A percentile compares a stretch with the other conserved stretches of the same genome.
Conservation (phyloP, 257 asterid species). For the Fraxinus anomala region DNA sequence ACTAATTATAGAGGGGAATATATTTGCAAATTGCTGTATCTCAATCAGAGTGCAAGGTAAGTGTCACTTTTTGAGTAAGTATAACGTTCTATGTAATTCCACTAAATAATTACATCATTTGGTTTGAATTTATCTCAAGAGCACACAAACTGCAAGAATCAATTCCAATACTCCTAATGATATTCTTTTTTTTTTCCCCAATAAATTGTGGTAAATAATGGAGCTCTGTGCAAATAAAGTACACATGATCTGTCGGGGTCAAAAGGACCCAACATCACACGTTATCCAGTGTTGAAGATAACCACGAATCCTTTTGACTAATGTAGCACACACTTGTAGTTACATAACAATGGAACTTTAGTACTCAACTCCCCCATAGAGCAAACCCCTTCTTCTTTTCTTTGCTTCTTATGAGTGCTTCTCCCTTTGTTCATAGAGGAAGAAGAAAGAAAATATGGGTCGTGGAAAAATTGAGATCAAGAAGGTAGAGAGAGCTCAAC, state of each 20-base stretch:
- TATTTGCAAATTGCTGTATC: too few relatives aligned
- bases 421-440: neutral
- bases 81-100: neutral
- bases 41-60: too few relatives aligned
- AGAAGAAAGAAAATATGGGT: constrained; percentile 25
- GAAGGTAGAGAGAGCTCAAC: constrained; percentile 52
- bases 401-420: neutral
- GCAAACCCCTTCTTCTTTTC: constrained; percentile 16
- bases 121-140: too few relatives aligned
- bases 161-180: neutral
- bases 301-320: constrained; percentile 26
- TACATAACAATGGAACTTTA: constrained; percentile 30
- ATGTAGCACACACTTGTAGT: constrained; percentile 23
- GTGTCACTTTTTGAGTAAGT: neutral
- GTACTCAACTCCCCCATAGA: constrained; percentile 30
- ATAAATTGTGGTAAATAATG: too few relatives aligned
- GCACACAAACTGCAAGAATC: neutral
- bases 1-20: too few relatives aligned
- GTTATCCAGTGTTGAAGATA: constrained; percentile 25
- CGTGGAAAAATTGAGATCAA: constrained; percentile 56
- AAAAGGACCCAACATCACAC: constrained; percentile 33
- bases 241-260: constrained; percentile 30
- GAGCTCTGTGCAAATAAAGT: neutral
- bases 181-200: too few relatives aligned
- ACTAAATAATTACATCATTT: neutral